Percentiles rank a stretch among this genome's conserved stretches.
phyloP scores from a whole-genome alignment of 306 rosid genomes.

The Vigna nakashimae region DNA sequence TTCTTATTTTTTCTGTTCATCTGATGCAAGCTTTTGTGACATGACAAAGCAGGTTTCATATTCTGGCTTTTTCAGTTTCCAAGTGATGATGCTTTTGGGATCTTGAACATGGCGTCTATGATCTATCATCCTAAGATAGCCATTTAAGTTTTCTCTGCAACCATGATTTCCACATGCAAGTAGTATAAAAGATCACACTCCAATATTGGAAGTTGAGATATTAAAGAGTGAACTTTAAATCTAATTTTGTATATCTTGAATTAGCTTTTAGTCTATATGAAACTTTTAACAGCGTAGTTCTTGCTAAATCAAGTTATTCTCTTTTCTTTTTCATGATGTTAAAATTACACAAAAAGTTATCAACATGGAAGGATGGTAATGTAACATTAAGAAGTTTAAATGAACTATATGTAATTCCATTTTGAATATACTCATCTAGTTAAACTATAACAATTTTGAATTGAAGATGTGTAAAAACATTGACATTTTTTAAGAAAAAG shows the following conservation, averaged over 20 bases:
- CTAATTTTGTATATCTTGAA: too few relatives aligned
- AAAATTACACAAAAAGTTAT: neutral
- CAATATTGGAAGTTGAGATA: neutral
- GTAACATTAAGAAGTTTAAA: too few relatives aligned
- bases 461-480: too few relatives aligned
- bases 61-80: neutral
- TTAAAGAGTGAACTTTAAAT: too few relatives aligned
- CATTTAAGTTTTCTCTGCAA: neutral
- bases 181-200: neutral
- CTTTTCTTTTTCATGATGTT: neutral
- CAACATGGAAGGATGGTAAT: too few relatives aligned
- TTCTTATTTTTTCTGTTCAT: neutral
- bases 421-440: too few relatives aligned
- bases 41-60: slow-evolving; percentile 9
- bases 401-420: too few relatives aligned
- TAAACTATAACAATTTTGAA: too few relatives aligned
- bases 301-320: neutral
- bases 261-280: too few relatives aligned
- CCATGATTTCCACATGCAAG: slow-evolving; percentile 7
- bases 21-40: neutral
- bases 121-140: neutral
- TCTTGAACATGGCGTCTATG: neutral
- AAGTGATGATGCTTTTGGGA: slow-evolving; percentile 6
- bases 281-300: neutral
- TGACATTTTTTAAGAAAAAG: too few relatives aligned